Evolutionary conservation across 345 rosid species (phyloP), one percentile per base, ranked within the genome.

Genomic region (Lumnitzera racemosa): DNA sequence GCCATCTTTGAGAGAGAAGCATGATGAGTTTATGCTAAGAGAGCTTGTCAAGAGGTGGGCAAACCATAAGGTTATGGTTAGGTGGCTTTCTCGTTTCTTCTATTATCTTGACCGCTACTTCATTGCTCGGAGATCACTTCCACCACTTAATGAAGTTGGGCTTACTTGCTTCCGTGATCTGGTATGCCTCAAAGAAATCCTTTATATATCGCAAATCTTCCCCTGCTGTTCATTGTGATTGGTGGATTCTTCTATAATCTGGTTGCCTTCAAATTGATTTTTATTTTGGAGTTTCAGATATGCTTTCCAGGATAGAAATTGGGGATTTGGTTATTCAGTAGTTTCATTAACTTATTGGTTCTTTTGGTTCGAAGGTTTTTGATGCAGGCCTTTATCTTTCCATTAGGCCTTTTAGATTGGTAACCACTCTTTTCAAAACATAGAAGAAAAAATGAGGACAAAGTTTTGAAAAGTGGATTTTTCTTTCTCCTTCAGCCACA

Each of bases 21-120:
- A 82, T 59, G 84, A 81, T 55, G 89, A 83, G 61, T 77, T 71
- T 65, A 71, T 85, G 86, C 64, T 85, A 62, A 71, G 78, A 67
- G 91, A 85, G 64, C 72, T 82, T 49, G 84, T 71, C 53, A 69
- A 54, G 13, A 80, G 91, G 49, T 85, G 86, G 91, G 62, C 74
- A 65, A 82, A 76, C 65, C 81, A 85, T 65, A 82, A 82, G 71
- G 56, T 74, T 63, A 76, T 82, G 86, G 81, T 72, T 55, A 69
- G 83, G 69, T 78, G 84, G 86, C 65, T 85, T 52, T 70, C 77
- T 16, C 81, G 84, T 17, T 79, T 83, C 76, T 85, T 83, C 58
- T 14, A 75, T 63, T 83, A 77, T 61, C 75, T 85, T 12, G 86
- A 85, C 47, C 83, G 88, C 16, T 78, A 78, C 70, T 82, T 81